Evolutionary conservation across 2,329 filamentous ascomycete genomes (phyloP), one percentile per base, ranked within the genome.

Genomic region (Falciphora oryzae): DNA sequence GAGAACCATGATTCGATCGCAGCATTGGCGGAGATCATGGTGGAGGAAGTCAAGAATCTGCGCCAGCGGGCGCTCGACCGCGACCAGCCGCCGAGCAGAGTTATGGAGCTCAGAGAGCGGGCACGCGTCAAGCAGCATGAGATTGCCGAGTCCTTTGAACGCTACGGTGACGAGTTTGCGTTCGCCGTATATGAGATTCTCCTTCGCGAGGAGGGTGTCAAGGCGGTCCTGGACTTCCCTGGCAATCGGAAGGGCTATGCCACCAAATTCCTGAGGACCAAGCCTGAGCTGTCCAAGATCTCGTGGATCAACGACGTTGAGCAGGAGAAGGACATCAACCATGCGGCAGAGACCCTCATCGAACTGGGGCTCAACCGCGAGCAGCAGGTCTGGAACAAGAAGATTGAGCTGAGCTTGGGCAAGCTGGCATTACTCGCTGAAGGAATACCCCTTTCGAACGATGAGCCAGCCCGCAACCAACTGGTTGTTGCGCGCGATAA

Each of bases 291-390:
- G 67, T 88, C 89, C 32, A 92, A 92, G 70, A 82, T 99, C 59
- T 88, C 89, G 61, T 99, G 95, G 95, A 96, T 99, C 78, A 96
- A 99, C 73, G 93, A 98, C 73, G 84, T 98, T 10, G 82, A 88
- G 66, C 83, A 85, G 29, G 91, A 95, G 73, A 83, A 87, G 65
- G 87, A 97, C 70, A 92, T 92, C 67, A 80, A 85, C 16, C 84
- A 86, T 65, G 93, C 94, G 14, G 88, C 89, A 6, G 79, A 86
- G 57, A 89, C 88, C 0, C 82, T 99, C 60, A 80, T 90, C 58
- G 80, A 85, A 10, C 81, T 93, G 27, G 93, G 91, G 0, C 79
- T 89, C 27, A 82, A 83, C 62, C 85, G 87, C 64, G 93, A 97
- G 74, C 84, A 86, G 63, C 89, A 93, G 70, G 78, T 95, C 4